Conservation (phyloP, 306 rosid species). For the Betula pendula region DNA sequence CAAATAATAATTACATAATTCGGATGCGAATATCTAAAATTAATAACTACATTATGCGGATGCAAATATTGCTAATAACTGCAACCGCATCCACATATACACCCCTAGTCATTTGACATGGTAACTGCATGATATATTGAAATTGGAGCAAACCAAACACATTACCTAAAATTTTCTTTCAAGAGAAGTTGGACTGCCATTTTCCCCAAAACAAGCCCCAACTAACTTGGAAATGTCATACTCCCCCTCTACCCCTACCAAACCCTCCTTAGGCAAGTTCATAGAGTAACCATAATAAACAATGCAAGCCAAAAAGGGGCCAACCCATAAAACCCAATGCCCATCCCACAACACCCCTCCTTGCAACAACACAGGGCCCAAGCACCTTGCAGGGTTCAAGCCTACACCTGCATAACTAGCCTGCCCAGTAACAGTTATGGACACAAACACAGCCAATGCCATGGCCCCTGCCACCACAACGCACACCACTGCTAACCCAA, state of each 20-base stretch:
- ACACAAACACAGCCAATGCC: constrained; percentile 66
- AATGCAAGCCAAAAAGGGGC: constrained; percentile 66
- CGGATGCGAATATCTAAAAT: too few species aligned
- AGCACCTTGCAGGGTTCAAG: constrained; percentile 67
- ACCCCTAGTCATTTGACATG: too few species aligned
- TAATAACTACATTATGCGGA: too few species aligned
- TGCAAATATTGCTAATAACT: too few species aligned
- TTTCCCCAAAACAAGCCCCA: constrained; percentile 17
- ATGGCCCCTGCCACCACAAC: constrained; percentile 52
- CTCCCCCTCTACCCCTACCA: constrained; percentile 35
- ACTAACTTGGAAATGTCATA: constrained; percentile 30
- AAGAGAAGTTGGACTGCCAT: background rate
- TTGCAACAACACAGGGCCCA: constrained; percentile 62
- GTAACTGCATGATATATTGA: too few species aligned
- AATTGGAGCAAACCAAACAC: too few species aligned
- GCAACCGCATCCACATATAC: too few species aligned
- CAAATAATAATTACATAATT: too few species aligned
- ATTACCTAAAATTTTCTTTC: background rate
- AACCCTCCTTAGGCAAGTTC: constrained; percentile 40
- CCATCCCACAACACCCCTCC: constrained; percentile 67
- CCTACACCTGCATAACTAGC: constrained; percentile 68
- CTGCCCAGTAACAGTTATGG: constrained; percentile 50
- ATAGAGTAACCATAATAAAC: constrained; percentile 46
- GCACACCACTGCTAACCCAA: constrained; percentile 61
- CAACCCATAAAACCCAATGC: constrained; percentile 85